Evolutionary conservation across 257 asterid species (phyloP).

Genomic region (Solanum pimpinellifolium): DNA sequence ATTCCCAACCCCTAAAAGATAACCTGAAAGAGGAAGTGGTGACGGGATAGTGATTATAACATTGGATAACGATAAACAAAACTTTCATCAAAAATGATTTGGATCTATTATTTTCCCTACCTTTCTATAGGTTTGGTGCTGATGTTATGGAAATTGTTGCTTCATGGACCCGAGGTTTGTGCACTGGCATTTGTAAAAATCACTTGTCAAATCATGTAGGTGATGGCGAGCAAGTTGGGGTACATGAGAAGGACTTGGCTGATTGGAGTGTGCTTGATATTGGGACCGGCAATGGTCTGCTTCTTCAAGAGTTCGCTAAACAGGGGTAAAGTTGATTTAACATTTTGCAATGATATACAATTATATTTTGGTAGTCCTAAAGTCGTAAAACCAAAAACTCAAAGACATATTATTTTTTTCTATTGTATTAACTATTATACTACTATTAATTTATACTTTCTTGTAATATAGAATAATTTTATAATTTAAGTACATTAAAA

Average conservation of each 20-base stretch:
- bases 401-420: too few relatives aligned
- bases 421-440: too few relatives aligned
- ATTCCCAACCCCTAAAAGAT: not conserved
- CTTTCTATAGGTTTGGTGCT: constrained; percentile 67
- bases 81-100: not conserved
- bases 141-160: constrained; percentile 92
- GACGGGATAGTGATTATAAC: not conserved
- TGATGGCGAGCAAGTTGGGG: constrained; percentile 34
- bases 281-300: constrained; percentile 97
- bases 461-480: too few relatives aligned
- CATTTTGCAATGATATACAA: too few relatives aligned
- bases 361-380: too few relatives aligned
- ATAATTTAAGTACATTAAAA: too few relatives aligned
- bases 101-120: not conserved
- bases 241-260: constrained; percentile 49
- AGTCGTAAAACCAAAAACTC: too few relatives aligned
- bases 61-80: not conserved
- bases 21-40: not conserved
- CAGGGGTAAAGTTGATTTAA: constrained; percentile 49
- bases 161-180: constrained; percentile 75
- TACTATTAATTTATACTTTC: too few relatives aligned
- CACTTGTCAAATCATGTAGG: constrained; percentile 53
- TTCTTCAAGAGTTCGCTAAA: constrained; percentile 89
- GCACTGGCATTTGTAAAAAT: constrained; percentile 56
- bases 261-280: constrained; percentile 84